These are phyloP conservation scores for Neurospora crassa DNA, from an alignment of 2,329 filamentous ascomycete genomes.

Conservation along the genomic window DNA sequence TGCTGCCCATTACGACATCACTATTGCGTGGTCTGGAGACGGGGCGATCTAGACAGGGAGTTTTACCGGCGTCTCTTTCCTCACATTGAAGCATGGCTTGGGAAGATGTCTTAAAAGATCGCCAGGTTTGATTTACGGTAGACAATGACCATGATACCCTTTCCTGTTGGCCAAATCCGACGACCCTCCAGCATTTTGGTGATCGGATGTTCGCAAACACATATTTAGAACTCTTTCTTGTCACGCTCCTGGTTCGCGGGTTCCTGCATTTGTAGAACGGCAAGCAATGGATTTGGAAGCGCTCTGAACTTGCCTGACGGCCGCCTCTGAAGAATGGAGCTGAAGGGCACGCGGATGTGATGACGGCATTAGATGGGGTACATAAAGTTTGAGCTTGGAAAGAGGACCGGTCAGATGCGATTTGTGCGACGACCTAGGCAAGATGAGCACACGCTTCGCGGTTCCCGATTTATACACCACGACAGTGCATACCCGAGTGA, in stretches of 20 bases:
- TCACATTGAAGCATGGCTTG: neutral
- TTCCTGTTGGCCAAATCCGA: neutral
- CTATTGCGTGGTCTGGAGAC: neutral
- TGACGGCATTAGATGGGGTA: neutral
- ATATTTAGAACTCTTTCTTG: neutral
- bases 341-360: neutral
- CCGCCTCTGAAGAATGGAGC: neutral
- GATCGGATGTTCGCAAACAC: neutral
- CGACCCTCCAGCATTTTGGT: neutral
- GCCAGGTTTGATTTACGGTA: neutral
- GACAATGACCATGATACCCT: conserved; percentile 1
- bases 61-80: neutral
- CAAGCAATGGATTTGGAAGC: neutral
- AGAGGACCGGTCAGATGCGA: neutral
- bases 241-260: neutral
- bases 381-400: neutral
- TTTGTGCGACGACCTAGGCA: neutral
- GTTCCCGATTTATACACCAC: neutral
- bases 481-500: neutral
- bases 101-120: neutral
- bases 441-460: neutral
- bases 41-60: neutral
- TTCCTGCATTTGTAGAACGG: neutral
- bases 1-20: neutral
- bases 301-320: neutral